Conservation (phyloP, 108 stramenopile genomes). For the Bacterosira constricta region DNA sequence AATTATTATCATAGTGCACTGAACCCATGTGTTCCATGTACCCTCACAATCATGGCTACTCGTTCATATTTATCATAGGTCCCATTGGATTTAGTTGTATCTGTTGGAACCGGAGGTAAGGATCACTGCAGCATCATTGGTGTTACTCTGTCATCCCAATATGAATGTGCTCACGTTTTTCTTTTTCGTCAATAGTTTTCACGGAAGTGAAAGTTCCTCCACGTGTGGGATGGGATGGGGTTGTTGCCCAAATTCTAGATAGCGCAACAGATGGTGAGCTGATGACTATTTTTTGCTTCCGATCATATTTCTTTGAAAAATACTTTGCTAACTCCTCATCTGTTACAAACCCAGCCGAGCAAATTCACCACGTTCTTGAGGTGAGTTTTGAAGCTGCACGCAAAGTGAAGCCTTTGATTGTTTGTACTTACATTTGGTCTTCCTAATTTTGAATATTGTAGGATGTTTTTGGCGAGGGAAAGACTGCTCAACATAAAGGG, state of each 20-base stretch:
- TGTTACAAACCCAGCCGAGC: conserved; percentile 48
- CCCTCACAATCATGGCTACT: too few species aligned
- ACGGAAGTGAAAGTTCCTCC: conserved; percentile 73
- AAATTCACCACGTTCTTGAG: conserved; percentile 47
- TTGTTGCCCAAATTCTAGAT: conserved; percentile 86
- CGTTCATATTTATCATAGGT: conserved; percentile 38
- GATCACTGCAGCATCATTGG: neutral
- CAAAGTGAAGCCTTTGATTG: too few species aligned
- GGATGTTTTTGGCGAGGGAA: conserved; percentile 77
- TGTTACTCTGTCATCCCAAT: neutral
- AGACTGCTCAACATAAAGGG: conserved; percentile 41
- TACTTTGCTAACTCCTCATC: too few species aligned
- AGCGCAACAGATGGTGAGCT: conserved; percentile 67
- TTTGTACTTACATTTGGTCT: neutral
- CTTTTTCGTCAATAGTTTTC: conserved; percentile 40
- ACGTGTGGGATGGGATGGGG: conserved; percentile 87
- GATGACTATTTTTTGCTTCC: neutral
- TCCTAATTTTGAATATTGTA: neutral
- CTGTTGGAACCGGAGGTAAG: conserved; percentile 73
- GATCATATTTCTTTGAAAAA: too few species aligned
- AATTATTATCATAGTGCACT: neutral
- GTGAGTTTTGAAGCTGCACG: conserved; percentile 19
- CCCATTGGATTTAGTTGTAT: conserved; percentile 83
- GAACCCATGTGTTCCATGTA: too few species aligned
- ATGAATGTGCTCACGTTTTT: neutral